phyloP scores from a whole-genome alignment of 2,329 filamentous ascomycete species.

The Canariomyces notabilis region DNA sequence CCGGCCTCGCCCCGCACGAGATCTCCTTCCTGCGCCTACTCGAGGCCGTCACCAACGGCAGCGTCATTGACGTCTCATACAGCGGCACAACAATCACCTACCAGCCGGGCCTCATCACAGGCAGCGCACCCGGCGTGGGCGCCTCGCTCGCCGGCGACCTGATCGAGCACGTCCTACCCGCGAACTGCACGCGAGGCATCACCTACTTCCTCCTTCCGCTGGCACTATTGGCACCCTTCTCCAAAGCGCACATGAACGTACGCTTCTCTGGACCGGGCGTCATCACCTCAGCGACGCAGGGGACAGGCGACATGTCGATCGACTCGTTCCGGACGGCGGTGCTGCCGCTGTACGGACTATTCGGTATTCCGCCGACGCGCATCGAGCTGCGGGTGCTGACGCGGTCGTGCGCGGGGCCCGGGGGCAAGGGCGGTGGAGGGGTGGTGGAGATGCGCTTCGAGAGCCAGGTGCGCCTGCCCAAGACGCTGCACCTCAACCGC shows the following conservation, averaged over 20 bases:
- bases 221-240: conserved; percentile 86
- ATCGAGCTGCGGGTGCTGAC: conserved; percentile 81
- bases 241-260: conserved; percentile 85
- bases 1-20: conserved; percentile 87
- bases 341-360: conserved; percentile 81
- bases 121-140: conserved; percentile 70
- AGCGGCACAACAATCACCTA: conserved; percentile 92
- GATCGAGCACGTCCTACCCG: conserved; percentile 74
- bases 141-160: conserved; percentile 63
- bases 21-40: conserved; percentile 93
- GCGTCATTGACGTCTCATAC: conserved; percentile 90
- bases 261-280: conserved; percentile 86
- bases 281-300: conserved; percentile 79
- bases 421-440: conserved; percentile 76
- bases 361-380: conserved; percentile 73
- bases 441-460: conserved; percentile 92
- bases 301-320: conserved; percentile 76
- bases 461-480: conserved; percentile 87
- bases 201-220: conserved; percentile 90
- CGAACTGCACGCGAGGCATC: conserved; percentile 71
- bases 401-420: conserved; percentile 70
- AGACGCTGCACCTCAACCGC: conserved; percentile 83
- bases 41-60: conserved; percentile 92
- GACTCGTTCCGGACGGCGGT: conserved; percentile 93
- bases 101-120: conserved; percentile 86